Evolutionary conservation across 2,329 filamentous ascomycete genomes (phyloP), one percentile per base, ranked within the genome.

Genomic region (Bipolaris victoriae): DNA sequence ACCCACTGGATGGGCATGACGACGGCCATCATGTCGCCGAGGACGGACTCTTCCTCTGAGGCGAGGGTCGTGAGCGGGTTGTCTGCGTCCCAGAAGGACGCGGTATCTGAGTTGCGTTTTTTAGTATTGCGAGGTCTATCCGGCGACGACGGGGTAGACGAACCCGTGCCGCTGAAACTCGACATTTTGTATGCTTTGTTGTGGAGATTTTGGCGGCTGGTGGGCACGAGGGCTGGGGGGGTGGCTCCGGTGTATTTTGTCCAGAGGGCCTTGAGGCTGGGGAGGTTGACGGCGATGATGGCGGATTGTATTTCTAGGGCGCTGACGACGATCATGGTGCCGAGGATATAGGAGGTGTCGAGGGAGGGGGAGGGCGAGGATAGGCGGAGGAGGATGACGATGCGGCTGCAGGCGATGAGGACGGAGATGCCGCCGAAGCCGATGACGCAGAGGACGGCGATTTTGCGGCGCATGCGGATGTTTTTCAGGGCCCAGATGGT

Each of bases 1-100:
- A 55, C 52, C 52, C 52, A 55, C 4, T 51, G 40, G 7, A 55
- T 29, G 2, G 52, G 52, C 41, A 55, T 49, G 13, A 49, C 40
- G 18, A 55, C 52, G 29, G 52, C 52, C 24, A 55, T 49, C 24
- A 55, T 49, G 33, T 49, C 48, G 15, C 39, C 40, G 3, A 51
- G 29, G 7, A 51, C 37, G 6, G 47, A 55, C n/a, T 51, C 52
- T 11, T 55, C 52, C 15, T 55, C 52, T 0, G 52, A 51, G 2
- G 33, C 47, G 5, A 55, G 18, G 37, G 47, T 55, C 7, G 52
- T 43, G 18, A 49, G 40, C 47, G 36, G 41, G 22, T 48, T 51
- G 7, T 43, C 40, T 13, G 22, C 20, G 13, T 43, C 40, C 33
- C 52, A 31, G 47, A 16, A 52, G 10, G 46, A 49, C 13, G n/a